Evolutionary conservation across 352 stramenopile genomes (phyloP), one percentile per base, ranked within the genome.

Genomic region (Phytophthora meadii): DNA sequence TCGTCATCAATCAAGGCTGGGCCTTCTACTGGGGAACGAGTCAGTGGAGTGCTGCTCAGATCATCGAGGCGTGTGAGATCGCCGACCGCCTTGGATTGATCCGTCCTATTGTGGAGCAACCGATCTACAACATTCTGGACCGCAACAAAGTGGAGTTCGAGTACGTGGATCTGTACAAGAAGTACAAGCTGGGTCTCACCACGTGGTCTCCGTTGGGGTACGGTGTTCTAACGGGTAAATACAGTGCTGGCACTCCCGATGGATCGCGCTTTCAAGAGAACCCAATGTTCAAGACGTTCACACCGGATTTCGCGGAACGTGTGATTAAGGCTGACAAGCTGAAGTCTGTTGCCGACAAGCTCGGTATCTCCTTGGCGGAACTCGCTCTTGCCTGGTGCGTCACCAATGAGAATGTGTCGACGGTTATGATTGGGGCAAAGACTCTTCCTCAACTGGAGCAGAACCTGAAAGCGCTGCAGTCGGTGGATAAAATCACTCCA

Each of bases 141-240:
- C 75, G 80, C 34, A 67, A 68, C 17, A 65, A 58, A 12, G 57
- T 65, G 24, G 57, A 67, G 1, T 47, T 65, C 19, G 47, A 65
- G 47, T 65, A 65, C 47, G 28, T 54, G 1, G 54, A 65, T 17
- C 40, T 71, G 32, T 90, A 87, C 74, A 76, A 74, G 47, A 78
- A 80, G 39, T 88, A 87, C 66, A 85, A 82, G 39, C 63, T 85
- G 27, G 84, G 81, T 9, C 51, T 84, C 22, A 91, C 82, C 22
- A 89, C 75, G 9, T 93, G 79, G 79, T 88, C 74, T 19, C 82
- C 82, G 4, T 58, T 93, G 4, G 68, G 68, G 0, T 84, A 56
- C 17, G 83, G 85, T 8, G 57, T 87, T 17, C 61, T 93, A 0
- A 89, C 85, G 24, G 83, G 83, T 57, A 93, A 92, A 63, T 93